These are phyloP conservation scores for Talaromyces sp. DNA, from an alignment of 2,329 filamentous ascomycete species.

Conservation along the genomic window DNA sequence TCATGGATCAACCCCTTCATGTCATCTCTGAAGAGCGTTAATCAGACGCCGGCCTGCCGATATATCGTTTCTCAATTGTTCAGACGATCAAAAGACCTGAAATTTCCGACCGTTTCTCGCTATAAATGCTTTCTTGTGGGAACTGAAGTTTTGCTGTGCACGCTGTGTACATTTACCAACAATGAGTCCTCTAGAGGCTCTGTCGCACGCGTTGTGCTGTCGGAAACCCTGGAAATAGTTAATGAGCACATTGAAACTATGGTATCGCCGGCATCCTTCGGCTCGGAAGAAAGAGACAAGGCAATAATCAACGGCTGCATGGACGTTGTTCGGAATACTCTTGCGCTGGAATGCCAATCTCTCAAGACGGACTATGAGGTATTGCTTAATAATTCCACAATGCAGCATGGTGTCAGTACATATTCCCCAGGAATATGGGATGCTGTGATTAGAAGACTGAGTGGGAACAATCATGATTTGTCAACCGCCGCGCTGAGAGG, in stretches of 20 bases:
- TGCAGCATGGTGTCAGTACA: constrained; percentile 63
- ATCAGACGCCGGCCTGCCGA: constrained; percentile 74
- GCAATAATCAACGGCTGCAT: constrained; percentile 54
- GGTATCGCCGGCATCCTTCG: constrained; percentile 44
- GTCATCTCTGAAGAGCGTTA: constrained; percentile 67
- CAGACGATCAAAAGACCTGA: constrained; percentile 45
- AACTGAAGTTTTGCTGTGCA: constrained; percentile 40
- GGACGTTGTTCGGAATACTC: constrained; percentile 60
- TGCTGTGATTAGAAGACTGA: constrained; percentile 63
- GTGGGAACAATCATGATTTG: constrained; percentile 63
- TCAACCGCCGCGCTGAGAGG: constrained; percentile 69
- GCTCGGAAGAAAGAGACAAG: constrained; percentile 1
- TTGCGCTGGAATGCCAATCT: constrained; percentile 67
- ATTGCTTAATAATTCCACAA: constrained; percentile 55
- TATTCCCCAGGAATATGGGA: constrained; percentile 76
- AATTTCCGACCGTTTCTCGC: constrained; percentile 37
- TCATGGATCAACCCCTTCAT: constrained; percentile 77
- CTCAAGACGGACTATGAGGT: constrained; percentile 64
- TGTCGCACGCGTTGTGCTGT: constrained; percentile 44
- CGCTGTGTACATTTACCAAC: constrained; percentile 44
- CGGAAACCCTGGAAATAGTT: constrained; percentile 44
- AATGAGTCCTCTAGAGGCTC: constrained; percentile 40
- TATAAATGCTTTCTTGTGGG: constrained; percentile 44
- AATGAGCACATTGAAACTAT: constrained; percentile 50
- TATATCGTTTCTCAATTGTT: constrained; percentile 73